These are phyloP conservation scores for Urostyla sp. DNA, from an alignment of 73 alveolate genomes.

Conservation along the genomic window DNA sequence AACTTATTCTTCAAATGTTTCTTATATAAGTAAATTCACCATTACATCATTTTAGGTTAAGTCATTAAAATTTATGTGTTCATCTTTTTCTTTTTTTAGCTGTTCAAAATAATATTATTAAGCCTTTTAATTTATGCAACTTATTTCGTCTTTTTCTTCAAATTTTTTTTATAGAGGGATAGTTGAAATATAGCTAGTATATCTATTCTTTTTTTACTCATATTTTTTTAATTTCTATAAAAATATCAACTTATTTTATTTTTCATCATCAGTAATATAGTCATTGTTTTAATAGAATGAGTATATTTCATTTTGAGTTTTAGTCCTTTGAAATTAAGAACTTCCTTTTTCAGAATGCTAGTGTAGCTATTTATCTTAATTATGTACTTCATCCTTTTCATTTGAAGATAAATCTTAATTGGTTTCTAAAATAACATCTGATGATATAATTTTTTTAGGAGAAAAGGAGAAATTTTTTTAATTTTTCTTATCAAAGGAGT, in stretches of 20 bases:
- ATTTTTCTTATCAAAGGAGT: too few species aligned
- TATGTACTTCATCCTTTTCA: too few species aligned
- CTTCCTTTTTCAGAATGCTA: too few species aligned
- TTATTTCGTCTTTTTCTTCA: too few species aligned
- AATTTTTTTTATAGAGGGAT: not conserved
- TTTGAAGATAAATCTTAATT: too few species aligned
- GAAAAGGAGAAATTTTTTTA: too few species aligned
- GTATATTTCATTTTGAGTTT: not conserved
- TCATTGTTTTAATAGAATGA: slow-evolving; percentile 37
- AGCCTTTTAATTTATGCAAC: not conserved
- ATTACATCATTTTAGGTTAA: not conserved
- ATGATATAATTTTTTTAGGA: too few species aligned
- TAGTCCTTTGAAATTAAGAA: too few species aligned
- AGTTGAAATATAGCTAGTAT: not conserved
- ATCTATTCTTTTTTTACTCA: not conserved
- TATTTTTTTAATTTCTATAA: not conserved
- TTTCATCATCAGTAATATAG: slow-evolving; percentile 32
- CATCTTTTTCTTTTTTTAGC: not conserved
- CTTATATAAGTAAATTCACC: slow-evolving; percentile 24
- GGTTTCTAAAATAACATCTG: too few species aligned
- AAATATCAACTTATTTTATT: too few species aligned
- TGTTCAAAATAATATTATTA: not conserved
- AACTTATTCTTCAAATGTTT: slow-evolving; percentile 69
- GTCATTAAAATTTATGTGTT: not conserved
- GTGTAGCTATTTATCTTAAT: too few species aligned